A percentile compares a stretch with the other conserved stretches of the same genome.
Evolutionary conservation across 2,329 filamentous ascomycete species (phyloP).

Genomic region (Trichoderma sp.): DNA sequence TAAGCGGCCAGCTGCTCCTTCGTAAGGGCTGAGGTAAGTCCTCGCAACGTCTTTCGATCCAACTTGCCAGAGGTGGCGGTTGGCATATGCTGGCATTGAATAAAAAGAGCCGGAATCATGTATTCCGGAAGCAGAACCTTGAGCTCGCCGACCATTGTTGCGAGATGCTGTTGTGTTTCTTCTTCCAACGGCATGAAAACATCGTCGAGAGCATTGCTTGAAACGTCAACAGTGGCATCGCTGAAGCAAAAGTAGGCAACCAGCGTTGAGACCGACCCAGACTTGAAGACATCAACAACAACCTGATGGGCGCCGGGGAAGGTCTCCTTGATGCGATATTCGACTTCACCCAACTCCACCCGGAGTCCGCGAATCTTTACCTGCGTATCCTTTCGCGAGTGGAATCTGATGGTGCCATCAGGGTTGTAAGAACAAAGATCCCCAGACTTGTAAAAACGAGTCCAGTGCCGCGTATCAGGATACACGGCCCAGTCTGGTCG

Average conservation of each 20-base stretch:
- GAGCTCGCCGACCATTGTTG: not conserved
- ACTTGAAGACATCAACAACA: constrained; percentile 4
- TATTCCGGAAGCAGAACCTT: constrained; percentile 18
- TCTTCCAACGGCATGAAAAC: not conserved
- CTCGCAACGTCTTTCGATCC: constrained; percentile 8
- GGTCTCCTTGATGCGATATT: constrained; percentile 6
- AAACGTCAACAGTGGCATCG: not conserved
- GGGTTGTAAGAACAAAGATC: constrained; percentile 10
- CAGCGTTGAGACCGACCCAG: not conserved
- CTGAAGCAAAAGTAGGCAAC: constrained; percentile 5
- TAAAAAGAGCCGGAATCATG: constrained; percentile 28
- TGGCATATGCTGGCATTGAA: constrained; percentile 13
- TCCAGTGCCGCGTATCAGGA: not conserved
- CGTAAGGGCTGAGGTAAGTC: not conserved
- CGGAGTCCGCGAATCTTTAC: constrained; percentile 21
- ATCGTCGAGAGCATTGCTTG: too few relatives aligned
- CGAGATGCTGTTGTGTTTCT: not conserved
- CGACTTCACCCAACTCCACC: constrained; percentile 18
- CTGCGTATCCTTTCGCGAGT: constrained; percentile 23
- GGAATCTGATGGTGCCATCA: constrained; percentile 1
- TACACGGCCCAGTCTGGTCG: not conserved
- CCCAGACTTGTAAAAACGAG: constrained; percentile 1
- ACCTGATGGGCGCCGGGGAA: not conserved
- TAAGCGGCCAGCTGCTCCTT: not conserved
- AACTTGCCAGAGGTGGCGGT: constrained; percentile 23